Conservation (phyloP, 495 filamentous ascomycete genomes). For the Penicillium coprophilum region DNA sequence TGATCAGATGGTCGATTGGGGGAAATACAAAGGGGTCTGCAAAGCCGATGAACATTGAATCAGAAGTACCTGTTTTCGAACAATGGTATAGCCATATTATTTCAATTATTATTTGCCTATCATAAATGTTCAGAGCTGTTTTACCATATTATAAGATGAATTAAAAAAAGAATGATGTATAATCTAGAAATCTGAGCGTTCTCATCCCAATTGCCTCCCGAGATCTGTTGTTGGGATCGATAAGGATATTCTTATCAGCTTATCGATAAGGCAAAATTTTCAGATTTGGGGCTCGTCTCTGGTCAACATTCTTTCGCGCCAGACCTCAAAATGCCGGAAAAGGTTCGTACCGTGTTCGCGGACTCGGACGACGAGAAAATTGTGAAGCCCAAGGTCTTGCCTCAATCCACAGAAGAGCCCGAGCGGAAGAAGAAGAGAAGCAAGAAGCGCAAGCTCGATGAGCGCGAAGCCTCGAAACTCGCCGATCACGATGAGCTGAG, state of each 20-base stretch:
- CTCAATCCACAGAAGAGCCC: conserved; percentile 19
- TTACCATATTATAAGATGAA: no score
- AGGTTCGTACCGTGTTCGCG: conserved; percentile 27
- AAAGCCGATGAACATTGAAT: neutral
- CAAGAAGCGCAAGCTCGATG: conserved; percentile 50
- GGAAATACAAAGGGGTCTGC: neutral
- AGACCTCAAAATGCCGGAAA: conserved; percentile 51
- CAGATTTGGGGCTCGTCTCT: conserved; percentile 1
- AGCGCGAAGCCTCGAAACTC: conserved; percentile 12
- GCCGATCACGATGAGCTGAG: conserved; percentile 9
- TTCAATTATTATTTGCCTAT: neutral
- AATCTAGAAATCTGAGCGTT: no score
- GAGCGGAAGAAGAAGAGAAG: conserved; percentile 30
- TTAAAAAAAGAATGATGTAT: no score
- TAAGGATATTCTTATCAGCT: conserved; percentile 13
- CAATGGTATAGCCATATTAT: neutral
- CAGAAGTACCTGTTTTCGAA: neutral
- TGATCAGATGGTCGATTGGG: neutral
- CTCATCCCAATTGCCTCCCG: no score
- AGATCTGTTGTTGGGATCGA: neutral
- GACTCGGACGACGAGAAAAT: conserved; percentile 21
- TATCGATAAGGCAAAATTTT: conserved; percentile 28
- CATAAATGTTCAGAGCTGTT: neutral
- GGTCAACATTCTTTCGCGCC: conserved; percentile 7
- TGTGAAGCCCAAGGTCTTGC: conserved; percentile 1